Evolutionary conservation across 1,284 basidiomycete genomes (phyloP), one percentile per base, ranked within the genome.

Genomic region (Sporisorium iseilematis-ciliati): DNA sequence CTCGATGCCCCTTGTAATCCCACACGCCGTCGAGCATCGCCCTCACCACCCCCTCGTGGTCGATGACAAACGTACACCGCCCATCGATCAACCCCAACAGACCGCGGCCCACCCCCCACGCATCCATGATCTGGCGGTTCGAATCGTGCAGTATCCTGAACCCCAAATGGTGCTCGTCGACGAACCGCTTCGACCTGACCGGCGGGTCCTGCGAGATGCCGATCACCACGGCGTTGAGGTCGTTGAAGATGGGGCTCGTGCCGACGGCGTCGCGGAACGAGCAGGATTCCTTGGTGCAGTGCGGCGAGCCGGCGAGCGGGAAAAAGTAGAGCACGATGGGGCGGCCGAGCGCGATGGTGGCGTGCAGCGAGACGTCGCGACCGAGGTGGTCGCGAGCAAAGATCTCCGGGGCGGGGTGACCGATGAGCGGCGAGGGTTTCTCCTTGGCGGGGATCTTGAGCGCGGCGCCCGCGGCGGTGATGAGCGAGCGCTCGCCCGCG

Each of bases 241-340:
- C 72, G 65, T 66, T 73, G 48, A 82, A 82, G 43, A 81, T 62
- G 16, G 80, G 79, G 21, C 77, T 78, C 6, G 57, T 55, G 12
- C 65, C 69, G 7, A 82, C 63, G 0, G 79, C 80, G 38, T 82
- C 80, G 4, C 80, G 65, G 50, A 82, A 80, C 3, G 75, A 72
- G 48, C 80, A 82, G 25, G 57, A 65, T 42, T 82, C 70, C 42
- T 69, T 65, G 10, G 75, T 82, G 56, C 79, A 82, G 33, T 81
- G 80, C 7, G 80, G 80, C 4, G 80, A 81, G 10, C 80, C 80
- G 16, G 80, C 79, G 5, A 82, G 72, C 8, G 80, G 80, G 61
- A 81, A 82, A 57, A 82, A 82, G 67, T 68, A 81, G 40, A 82
- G 71, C 16, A 79, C 58, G 48, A 82, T 80, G 7, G 79, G 80